Evolutionary conservation across 192 early-diverging fungal species (phyloP), one percentile per base, ranked within the genome.

Genomic region (Backusella liffmaniae): DNA sequence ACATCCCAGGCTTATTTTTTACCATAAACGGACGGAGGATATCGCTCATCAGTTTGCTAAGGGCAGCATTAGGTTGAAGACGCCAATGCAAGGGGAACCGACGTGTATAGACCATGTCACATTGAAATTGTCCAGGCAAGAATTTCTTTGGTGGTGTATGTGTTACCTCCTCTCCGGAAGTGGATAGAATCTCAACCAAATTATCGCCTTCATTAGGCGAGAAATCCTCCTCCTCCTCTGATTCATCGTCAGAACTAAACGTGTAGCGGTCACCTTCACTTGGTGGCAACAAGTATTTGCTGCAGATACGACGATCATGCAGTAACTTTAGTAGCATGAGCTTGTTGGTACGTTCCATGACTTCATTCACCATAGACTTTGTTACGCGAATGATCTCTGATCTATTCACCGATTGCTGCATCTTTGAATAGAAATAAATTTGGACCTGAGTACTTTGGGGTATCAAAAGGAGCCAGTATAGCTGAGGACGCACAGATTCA

Each of bases 71-170:
- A 2, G 92, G 88, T 62, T 85, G 84, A 53, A 96, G 82, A 21
- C 94, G 85, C 90, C 91, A 94, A 76, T 95, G 93, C 1, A 96
- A 67, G 4, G 91, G 88, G 77, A 95, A 93, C 7, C 73, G 73
- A 42, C 85, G 86, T 34, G 80, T 82, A 73, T 89, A 92, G 5
- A 94, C 88, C 8, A 89, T 72, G 0, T 87, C 87, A 62, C 94
- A 96, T 9, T 90, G 87, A 79, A 95, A 93, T 66, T 92, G 89
- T 3, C 91, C 92, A 10, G 85, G 84, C 10, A 73, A 73, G 65
- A 89, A 89, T 16, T 87, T 85, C 34, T 82, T 78, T 46, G 82
- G 72, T 7, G 74, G 76, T 53, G 84, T 51, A 26, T 56, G 42
- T 5, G 49, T 73, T n/a, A 35, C 74, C 35, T 78, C 73, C 75